These are phyloP conservation scores for Triticum monococcum DNA, from an alignment of 176 grass and related monocot genomes.

Conservation along the genomic window DNA sequence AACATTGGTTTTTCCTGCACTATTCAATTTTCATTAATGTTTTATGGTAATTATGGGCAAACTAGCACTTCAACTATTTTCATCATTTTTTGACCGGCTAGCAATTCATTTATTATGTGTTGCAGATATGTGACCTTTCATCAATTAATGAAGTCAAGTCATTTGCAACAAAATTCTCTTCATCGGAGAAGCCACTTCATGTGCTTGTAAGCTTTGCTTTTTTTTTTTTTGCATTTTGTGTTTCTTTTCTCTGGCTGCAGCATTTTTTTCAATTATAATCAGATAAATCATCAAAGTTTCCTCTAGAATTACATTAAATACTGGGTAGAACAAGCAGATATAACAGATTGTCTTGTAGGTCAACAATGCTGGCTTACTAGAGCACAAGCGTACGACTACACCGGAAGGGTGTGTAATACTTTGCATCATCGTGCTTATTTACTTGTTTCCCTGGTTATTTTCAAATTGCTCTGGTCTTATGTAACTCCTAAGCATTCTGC, in stretches of 20 bases:
- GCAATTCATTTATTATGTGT: neutral
- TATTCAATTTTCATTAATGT: neutral
- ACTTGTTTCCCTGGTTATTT: neutral
- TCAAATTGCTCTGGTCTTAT: neutral
- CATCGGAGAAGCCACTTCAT: conserved; percentile 66
- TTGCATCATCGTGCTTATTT: neutral
- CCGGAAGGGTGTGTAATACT: conserved; percentile 59
- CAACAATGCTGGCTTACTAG: conserved; percentile 90
- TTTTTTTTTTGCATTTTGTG: neutral
- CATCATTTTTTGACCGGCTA: neutral
- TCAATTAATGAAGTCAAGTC: conserved; percentile 71
- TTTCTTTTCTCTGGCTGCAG: neutral
- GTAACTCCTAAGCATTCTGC: neutral
- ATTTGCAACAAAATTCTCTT: conserved; percentile 74
- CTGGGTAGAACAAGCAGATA: neutral
- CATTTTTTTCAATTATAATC: neutral
- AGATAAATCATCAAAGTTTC: neutral
- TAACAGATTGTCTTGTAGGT: conserved; percentile 51
- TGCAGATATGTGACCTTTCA: conserved; percentile 89
- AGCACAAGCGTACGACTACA: conserved; percentile 64
- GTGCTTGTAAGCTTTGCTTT: conserved; percentile 61
- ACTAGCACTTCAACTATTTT: neutral
- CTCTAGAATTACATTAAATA: neutral
- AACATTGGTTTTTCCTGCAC: neutral
- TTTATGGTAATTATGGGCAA: neutral